Evolutionary conservation across 768 basidiomycete genomes (phyloP), one percentile per base, ranked within the genome.

Genomic region (Mycena pura): DNA sequence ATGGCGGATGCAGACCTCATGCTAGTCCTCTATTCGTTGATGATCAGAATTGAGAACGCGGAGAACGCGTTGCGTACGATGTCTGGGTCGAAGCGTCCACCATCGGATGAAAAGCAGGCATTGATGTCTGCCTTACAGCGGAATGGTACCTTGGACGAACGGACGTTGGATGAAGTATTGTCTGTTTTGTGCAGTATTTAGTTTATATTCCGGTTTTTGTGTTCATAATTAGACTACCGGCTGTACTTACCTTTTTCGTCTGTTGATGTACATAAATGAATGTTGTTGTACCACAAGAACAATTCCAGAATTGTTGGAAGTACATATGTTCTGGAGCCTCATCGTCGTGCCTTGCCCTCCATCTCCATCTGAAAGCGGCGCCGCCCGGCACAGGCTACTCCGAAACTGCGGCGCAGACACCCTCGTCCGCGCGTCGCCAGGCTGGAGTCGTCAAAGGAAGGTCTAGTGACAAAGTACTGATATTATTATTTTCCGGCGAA

Each of bases 31-130:
- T 91, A 95, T 66, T 91, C 88, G 13, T 71, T 96, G 50, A 80
- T 89, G 28, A 76, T 85, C 8, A 82, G 95, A 40, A 87, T 95
- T 53, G 88, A 92, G 70, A 95, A 95, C 70, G 84, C 90, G 3
- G 74, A 86, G 25, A 71, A 76, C 32, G 70, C 78, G 11, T 63
- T 81, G 41, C 69, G 69, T n/a, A 64, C 71, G 50, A 70, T 69
- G 60, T 70, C 70, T 46, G 57, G 65, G 34, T 62, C 70, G 8
- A 62, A 57, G 19, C 48, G 58, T 32, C 44, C 49, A 13, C 46
- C 65, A 5, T 68, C 66, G 13, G 53, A 64, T 11, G 68, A 71
- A 40, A 72, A 72, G 43, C 60, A 70, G 17, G 69, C 70, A n/a
- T 65, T 82, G 39, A 64, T 82, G 55, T 65, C 72, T 49, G 72